A percentile compares a stretch with the other conserved stretches of the same genome.
Conservation (phyloP, 2,329 filamentous ascomycete genomes). For the Albifimbria verrucaria region DNA sequence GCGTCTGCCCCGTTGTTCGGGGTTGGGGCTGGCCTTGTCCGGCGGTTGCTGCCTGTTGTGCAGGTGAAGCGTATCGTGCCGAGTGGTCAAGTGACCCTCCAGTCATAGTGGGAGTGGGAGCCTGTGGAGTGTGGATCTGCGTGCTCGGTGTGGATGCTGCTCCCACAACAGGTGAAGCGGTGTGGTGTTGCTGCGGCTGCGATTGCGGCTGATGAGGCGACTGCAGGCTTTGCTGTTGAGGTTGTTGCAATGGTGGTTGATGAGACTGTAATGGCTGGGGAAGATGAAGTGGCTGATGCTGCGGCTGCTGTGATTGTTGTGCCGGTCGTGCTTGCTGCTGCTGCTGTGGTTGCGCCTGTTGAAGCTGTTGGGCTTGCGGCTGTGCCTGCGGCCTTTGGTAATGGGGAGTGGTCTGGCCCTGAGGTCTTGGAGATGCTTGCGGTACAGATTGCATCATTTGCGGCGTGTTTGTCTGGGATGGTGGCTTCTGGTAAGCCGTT, state of each 20-base stretch:
- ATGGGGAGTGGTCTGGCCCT: conserved; percentile 5
- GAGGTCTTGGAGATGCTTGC: conserved; percentile 21
- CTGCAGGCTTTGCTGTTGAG: conserved; percentile 13
- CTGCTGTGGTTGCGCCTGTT: conserved; percentile 14
- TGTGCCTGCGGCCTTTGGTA: conserved; percentile 15
- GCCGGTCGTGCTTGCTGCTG: conserved; percentile 1
- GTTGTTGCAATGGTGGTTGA: background rate
- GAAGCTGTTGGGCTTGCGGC: conserved; percentile 8
- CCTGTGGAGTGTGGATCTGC: conserved; percentile 3
- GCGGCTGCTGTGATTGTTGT: conserved; percentile 9
- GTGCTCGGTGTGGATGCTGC: background rate
- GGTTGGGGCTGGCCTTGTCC: background rate
- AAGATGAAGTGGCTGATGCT: conserved; percentile 9
- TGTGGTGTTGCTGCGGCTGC: background rate
- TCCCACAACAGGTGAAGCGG: background rate
- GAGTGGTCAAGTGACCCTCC: conserved; percentile 15
- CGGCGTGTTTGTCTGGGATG: conserved; percentile 20
- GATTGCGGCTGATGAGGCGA: background rate
- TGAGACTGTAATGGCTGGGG: too few species aligned
- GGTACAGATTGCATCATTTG: conserved; percentile 25
- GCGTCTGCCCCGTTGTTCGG: background rate
- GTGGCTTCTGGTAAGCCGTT: conserved; percentile 11
- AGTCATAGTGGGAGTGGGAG: conserved; percentile 17
- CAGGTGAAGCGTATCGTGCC: conserved; percentile 12
- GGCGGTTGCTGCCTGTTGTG: conserved; percentile 12